Evolutionary conservation across 148 eudicot genomes (phyloP), one percentile per base, ranked within the genome.

Genomic region (Simmondsia chinensis): DNA sequence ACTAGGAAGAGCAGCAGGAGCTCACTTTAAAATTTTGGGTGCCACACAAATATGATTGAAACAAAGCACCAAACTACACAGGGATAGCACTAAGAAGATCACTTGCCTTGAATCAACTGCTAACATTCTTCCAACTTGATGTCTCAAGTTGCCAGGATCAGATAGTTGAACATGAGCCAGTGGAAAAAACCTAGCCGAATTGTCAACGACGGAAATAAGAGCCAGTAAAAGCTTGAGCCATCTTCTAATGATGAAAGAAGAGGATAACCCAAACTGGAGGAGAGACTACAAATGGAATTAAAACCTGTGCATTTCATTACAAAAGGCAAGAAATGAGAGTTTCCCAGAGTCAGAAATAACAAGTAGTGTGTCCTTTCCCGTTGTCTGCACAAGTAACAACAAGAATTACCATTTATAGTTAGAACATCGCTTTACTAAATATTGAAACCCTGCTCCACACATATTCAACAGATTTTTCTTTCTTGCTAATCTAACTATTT

Each of bases 271-370:
- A 18, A 20, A 45, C 17, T 23, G 41, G 12, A n/a, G n/a, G n/a
- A n/a, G 20, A 54, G 44, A 26, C 13, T 8, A 19, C 24, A 9
- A 18, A 55, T 25, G 28, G 42, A 40, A 40, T 16, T 25, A 20
- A 20, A 38, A 87, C 96, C 94, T 91, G 74, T 85, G 93, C 85
- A 85, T 85, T 63, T 82, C 94, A 54, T 78, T 82, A 59, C 69
- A 71, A 57, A 85, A 91, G 14, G 84, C 38, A 50, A 91, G 85
- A 68, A 91, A 71, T 17, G 97, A 91, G 22, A 91, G 88, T 70
- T 85, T 79, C 49, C 95, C 97, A 34, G 95, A 91, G 70, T 91
- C 97, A 12, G 97, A 85, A 55, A 75, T 45, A 39, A 82, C 78
- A 59, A 82, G 52, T 72, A 91, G 53, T 36, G 76, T 62, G 52